Evolutionary conservation across 2,329 filamentous ascomycete genomes (phyloP), one percentile per base, ranked within the genome.

Genomic region (Fusarium falciforme): DNA sequence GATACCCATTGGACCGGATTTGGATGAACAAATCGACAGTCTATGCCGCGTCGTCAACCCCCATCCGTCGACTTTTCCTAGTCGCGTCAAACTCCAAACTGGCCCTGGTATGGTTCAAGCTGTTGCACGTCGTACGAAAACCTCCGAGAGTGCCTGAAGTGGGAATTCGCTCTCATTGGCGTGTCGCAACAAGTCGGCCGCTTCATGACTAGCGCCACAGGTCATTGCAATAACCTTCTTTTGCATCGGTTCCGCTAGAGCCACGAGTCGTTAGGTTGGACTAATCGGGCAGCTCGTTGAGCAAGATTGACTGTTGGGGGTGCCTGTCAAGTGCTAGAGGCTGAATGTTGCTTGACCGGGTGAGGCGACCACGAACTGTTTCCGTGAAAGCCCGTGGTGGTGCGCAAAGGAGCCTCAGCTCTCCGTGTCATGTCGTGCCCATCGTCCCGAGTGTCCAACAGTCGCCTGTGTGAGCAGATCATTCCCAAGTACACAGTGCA

Each of bases 141-240:
- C 42, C 59, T 36, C 38, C 58, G 58, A 61, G 27, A 31, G 27
- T 61, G 42, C 38, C 31, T 47, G 38, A 49, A 49, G 47, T 35
- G 59, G 40, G 38, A 31, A 52, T 36, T 61, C 60, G n/a, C 22
- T 60, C 44, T 61, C 27, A 68, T 68, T 68, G 49, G 61, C 17
- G 22, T 22, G 31, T 29, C 22, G 25, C 8, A 52, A 36, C 25
- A 36, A 49, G 52, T 47, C 52, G 9, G 44, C 44, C 47, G 36
- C 61, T 29, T 52, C 27, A 44, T 58, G 42, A 27, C 44, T 70
- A 71, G 66, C 54, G 54, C 63, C 38, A 60, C 38, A 70, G 47
- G 69, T 64, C 62, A 64, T 69, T 69, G 55, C 54, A 54, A 68
- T 65, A 64, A 58, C 42, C 61, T 62, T 57, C 25, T 27, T 40